Evolutionary conservation across 2,329 filamentous ascomycete species (phyloP), one percentile per base, ranked within the genome.

Genomic region (Parastagonospora nodorum): DNA sequence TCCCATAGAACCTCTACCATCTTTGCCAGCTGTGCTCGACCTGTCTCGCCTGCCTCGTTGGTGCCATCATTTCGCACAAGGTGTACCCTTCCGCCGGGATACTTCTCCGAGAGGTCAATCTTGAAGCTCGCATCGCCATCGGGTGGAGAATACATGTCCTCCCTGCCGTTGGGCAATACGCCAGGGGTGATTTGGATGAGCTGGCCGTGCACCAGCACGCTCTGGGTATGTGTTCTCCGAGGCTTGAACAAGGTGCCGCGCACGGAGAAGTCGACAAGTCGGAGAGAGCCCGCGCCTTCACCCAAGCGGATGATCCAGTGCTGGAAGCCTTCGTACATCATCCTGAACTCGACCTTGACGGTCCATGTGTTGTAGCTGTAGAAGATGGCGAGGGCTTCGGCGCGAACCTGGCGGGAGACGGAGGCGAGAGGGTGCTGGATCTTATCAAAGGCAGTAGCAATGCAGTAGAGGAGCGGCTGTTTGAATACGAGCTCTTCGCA

Each of bases 321-420:
- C 42, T 63, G 69, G 56, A 74, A 74, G 33, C 66, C 68, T 51
- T 74, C 71, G 57, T 74, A 74, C 65, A 74, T 74, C 60, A 73
- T 69, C 8, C 63, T 61, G 55, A 71, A 73, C 51, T 74, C 72
- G 12, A 73, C 67, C 49, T 74, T 74, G 60, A 74, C 68, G 48
- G 69, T 61, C 72, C 72, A 74, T 2, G 64, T 69, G 46, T 74
- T 74, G 57, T 74, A 71, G 59, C 66, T 67, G 63, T 74, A 74
- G 66, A 74, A 74, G 32, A 74, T 69, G 47, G 71, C 67, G 32
- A 74, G 70, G 14, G 69, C 64, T 58, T 74, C 72, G 41, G 63
- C 53, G 42, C 72, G 71, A 37, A 74, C 61, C 14, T 67, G 67
- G 5, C 63, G 66, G 24, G 63, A 69, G 42, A 74, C 69, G 28